Base-by-base conservation (phyloP, 805 yeast genomes). In the Metschnikowia corniflorae region DNA sequence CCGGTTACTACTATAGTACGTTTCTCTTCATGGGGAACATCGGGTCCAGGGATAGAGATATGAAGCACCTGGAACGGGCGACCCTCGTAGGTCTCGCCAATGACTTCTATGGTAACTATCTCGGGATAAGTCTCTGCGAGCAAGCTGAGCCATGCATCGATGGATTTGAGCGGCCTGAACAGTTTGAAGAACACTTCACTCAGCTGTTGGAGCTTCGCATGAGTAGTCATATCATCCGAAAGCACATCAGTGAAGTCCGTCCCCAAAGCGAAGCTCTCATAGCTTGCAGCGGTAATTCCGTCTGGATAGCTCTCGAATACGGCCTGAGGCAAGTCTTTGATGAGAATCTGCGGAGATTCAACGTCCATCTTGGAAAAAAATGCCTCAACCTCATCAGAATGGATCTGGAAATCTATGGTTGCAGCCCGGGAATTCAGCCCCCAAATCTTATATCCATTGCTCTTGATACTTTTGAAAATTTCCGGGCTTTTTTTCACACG, bases 31-130 rank as follows among this genome's bases (percentile, higher is more conserved):
- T 64, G 60, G 46, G 61, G 43, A 41, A 48, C 42, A 10, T 51
- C 54, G 31, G 65, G 66, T 31, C 70, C 69, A 2, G 80, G 69
- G 2, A 52, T 55, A 2, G 80, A 68, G 18, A 87, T 55, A 48
- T 83, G 83, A 16, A 86, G 61, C 0, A 84, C 86, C 34, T 75
- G 78, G 53, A 81, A 71, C 18, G 77, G 78, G 37, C 93, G 67
- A 5, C 86, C 86, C 59, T 87, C 95, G 53, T 60, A 77, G 0
- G 95, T 84, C 39, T 70, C 70, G 2, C 96, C 97, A 12, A 86
- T 74, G 49, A 72, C 65, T 54, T 83, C 87, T 13, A 84, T 56
- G 3, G 58, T 59, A n/a, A 86, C 71, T 7, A 82, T 50, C 7
- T 78, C 71, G 0, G 94, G 86, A 55, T 73, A 85, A 2, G 84